Evolutionary conservation across 1,139 yeast species (phyloP).

Genomic region (Yamadazyma oceani): DNA sequence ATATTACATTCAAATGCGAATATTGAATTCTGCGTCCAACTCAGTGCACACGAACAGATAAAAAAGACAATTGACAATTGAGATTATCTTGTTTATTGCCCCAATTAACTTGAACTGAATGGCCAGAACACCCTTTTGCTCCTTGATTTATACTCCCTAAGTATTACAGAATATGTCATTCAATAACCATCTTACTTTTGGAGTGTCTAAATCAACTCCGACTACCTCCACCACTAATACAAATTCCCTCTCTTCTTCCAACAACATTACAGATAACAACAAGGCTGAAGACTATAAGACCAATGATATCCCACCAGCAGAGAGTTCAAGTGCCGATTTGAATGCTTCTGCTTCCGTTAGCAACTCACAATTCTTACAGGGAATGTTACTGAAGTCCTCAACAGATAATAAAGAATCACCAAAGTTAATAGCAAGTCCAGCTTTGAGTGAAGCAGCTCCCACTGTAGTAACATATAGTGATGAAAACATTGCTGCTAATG

Average conservation of each 20-base stretch:
- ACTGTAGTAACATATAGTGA: constrained; percentile 25
- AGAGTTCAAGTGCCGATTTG: not conserved
- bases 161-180: constrained; percentile 25
- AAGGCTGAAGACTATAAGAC: not conserved
- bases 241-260: constrained; percentile 27
- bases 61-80: too few species aligned
- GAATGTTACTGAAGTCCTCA: constrained; percentile 17
- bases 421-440: constrained; percentile 10
- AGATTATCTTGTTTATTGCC: too few species aligned
- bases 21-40: not conserved
- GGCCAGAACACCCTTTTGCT: too few species aligned
- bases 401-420: constrained; percentile 10
- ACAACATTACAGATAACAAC: constrained; percentile 8
- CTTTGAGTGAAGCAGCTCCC: constrained; percentile 25
- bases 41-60: too few species aligned
- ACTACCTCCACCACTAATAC: constrained; percentile 46
- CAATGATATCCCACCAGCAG: not conserved
- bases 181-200: constrained; percentile 38
- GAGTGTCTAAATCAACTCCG: constrained; percentile 41
- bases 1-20: not conserved
- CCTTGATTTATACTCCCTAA: not conserved
- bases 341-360: constrained; percentile 3
- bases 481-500: constrained; percentile 7
- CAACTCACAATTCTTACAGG: constrained; percentile 22
- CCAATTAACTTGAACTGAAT: too few species aligned